These are phyloP conservation scores for Podospora australis DNA, from an alignment of 495 filamentous ascomycete species.

Conservation along the genomic window DNA sequence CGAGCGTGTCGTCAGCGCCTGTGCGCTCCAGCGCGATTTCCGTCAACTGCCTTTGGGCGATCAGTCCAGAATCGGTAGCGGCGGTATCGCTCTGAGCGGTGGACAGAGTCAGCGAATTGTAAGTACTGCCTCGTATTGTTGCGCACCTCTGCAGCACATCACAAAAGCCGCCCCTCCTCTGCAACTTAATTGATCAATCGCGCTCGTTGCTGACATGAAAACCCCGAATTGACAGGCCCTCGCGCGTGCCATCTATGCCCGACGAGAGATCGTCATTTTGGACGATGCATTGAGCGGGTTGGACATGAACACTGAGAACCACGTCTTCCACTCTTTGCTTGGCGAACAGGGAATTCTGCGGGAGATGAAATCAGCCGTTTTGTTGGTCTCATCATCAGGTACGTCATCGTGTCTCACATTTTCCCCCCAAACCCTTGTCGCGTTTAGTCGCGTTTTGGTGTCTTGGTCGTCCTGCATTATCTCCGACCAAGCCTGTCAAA, in stretches of 20 bases:
- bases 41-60: conserved; percentile 28
- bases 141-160: too few relatives aligned
- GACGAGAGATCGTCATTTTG: conserved; percentile 15
- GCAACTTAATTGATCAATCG: too few relatives aligned
- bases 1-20: conserved; percentile 30
- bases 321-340: conserved; percentile 50
- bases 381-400: conserved; percentile 35
- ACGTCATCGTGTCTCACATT: too few relatives aligned
- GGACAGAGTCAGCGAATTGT: conserved; percentile 37
- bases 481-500: too few relatives aligned
- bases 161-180: too few relatives aligned
- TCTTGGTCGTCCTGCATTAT: too few relatives aligned
- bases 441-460: too few relatives aligned
- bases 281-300: conserved; percentile 43
- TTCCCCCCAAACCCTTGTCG: too few relatives aligned
- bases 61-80: conserved; percentile 26
- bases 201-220: too few relatives aligned
- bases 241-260: conserved; percentile 21
- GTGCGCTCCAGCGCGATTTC: conserved; percentile 32
- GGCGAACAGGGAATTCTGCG: conserved; percentile 38
- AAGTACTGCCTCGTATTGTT: too few relatives aligned
- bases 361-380: conserved; percentile 41
- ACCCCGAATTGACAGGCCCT: too few relatives aligned
- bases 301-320: conserved; percentile 51
- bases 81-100: conserved; percentile 31